These are phyloP conservation scores for Penicillium sp. DNA, from an alignment of 2,329 filamentous ascomycete genomes.

Conservation along the genomic window DNA sequence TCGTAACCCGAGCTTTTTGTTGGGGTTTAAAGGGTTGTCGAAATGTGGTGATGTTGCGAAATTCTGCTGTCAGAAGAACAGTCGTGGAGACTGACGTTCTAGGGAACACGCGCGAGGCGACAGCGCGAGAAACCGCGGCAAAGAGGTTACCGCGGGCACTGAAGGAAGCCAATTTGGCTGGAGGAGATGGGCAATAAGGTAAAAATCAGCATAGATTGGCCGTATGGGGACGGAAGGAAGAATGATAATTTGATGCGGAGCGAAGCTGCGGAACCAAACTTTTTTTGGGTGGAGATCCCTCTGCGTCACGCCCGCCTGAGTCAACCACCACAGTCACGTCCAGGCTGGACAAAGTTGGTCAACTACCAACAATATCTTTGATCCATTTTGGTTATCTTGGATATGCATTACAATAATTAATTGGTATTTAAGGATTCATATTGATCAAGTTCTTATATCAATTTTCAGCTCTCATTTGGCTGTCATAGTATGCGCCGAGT, in stretches of 20 bases:
- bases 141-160: slow-evolving; percentile 35
- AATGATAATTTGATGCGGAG: not conserved
- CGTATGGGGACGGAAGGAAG: not conserved
- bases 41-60: slow-evolving; percentile 10
- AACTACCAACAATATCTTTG: not conserved
- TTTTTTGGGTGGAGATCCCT: slow-evolving; percentile 11
- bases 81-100: slow-evolving; percentile 13
- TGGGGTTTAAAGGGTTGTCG: not conserved
- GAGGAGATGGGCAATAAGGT: not conserved
- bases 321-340: not conserved
- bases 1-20: not conserved
- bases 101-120: slow-evolving; percentile 22
- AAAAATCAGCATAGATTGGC: slow-evolving; percentile 4
- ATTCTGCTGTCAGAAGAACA: slow-evolving; percentile 14
- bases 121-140: slow-evolving; percentile 34
- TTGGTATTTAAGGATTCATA: too few relatives aligned
- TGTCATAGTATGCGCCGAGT: slow-evolving; percentile 23
- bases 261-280: slow-evolving; percentile 6
- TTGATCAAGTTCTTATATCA: slow-evolving; percentile 11
- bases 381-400: not conserved
- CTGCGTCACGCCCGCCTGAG: slow-evolving; percentile 4
- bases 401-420: not conserved
- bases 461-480: slow-evolving; percentile 27
- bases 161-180: slow-evolving; percentile 45
- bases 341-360: not conserved